Conservation (phyloP, 1,284 basidiomycete species). For the Leccinum subrobustum region DNA sequence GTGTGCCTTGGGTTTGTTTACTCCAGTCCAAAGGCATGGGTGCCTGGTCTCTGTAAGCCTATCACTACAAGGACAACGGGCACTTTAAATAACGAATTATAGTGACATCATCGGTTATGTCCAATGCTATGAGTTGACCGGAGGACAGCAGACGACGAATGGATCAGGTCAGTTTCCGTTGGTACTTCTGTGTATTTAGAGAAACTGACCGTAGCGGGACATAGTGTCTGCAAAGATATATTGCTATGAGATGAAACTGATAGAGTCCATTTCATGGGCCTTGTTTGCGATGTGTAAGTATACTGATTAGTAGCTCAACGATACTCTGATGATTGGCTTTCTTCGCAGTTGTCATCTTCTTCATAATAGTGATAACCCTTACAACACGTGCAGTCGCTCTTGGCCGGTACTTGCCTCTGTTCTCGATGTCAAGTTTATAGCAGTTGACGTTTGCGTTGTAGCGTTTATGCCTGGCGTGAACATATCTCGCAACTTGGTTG, state of each 20-base stretch:
- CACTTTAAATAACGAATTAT: slow-evolving; percentile 7
- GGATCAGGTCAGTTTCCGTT: slow-evolving; percentile 47
- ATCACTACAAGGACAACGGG: not conserved
- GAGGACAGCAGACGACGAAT: slow-evolving; percentile 49
- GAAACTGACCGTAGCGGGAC: slow-evolving; percentile 6
- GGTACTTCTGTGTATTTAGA: not conserved
- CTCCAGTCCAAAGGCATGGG: slow-evolving; percentile 53
- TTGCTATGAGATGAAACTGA: slow-evolving; percentile 76
- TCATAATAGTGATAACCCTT: slow-evolving; percentile 44
- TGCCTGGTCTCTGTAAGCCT: slow-evolving; percentile 67
- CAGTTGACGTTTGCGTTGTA: slow-evolving; percentile 11
- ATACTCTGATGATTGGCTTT: slow-evolving; percentile 36
- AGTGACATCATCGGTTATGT: slow-evolving; percentile 68
- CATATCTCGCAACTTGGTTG: slow-evolving; percentile 52
- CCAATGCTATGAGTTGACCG: slow-evolving; percentile 58
- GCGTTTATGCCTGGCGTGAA: slow-evolving; percentile 46
- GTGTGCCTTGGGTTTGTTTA: slow-evolving; percentile 6
- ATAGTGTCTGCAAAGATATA: slow-evolving; percentile 55
- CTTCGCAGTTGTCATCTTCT: slow-evolving; percentile 41
- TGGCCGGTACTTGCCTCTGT: slow-evolving; percentile 33
- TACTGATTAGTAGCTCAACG: slow-evolving; percentile 35
- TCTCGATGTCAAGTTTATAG: not conserved
- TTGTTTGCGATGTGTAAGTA: slow-evolving; percentile 59
- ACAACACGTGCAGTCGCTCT: slow-evolving; percentile 43
- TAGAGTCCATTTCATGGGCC: slow-evolving; percentile 77